Base-by-base conservation (phyloP, 2,329 filamentous ascomycete species). In the Colletotrichum graminicola region DNA sequence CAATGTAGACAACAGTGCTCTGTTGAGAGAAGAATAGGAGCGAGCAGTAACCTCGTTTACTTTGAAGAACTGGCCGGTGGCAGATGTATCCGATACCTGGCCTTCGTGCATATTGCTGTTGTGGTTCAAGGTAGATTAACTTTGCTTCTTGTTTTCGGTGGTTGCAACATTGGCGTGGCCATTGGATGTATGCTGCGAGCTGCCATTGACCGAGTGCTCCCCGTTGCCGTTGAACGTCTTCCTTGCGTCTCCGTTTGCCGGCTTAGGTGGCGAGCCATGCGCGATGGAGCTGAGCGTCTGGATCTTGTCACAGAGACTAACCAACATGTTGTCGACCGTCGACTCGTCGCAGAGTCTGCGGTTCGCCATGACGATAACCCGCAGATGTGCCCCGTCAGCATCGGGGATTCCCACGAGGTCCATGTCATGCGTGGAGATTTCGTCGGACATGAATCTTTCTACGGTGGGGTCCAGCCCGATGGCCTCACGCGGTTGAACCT, bases 301-400 rank as follows among this genome's bases (percentile, higher is more conserved):
- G 21, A 62, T 32, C 29, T 10, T 62, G n/a, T 52, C 43, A 21
- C 49, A 52, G 45, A 62, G 43, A 5, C 23, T 4, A 10, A 36
- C 21, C 10, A 62, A 18, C 11, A 62, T 62, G 29, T 21, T 7
- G n/a, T 62, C 45, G 14, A 62, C 45, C 11, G 34, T 36, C 18
- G 8, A 4, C 60, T 49, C 29, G 29, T 62, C 60, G 41, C 43
- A 62, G 41, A 62, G 43, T 14, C 45, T 47, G 10, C 43, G 43
- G 60, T 52, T 62, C 10, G 14, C 45, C 11, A 21, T 11, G 43
- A 62, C 16, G 5, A 3, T 11, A 7, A 62, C 43, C 16, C 43
- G 41, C 34, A 62, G 18, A 45, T 62, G 60, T 4, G 26, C 8
- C 1, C 60, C 60, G 23, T 62, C 60, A 11, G 60, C 43, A 1